Conservation (phyloP, 305 asterid genomes). For the Fraxinus greggii region DNA sequence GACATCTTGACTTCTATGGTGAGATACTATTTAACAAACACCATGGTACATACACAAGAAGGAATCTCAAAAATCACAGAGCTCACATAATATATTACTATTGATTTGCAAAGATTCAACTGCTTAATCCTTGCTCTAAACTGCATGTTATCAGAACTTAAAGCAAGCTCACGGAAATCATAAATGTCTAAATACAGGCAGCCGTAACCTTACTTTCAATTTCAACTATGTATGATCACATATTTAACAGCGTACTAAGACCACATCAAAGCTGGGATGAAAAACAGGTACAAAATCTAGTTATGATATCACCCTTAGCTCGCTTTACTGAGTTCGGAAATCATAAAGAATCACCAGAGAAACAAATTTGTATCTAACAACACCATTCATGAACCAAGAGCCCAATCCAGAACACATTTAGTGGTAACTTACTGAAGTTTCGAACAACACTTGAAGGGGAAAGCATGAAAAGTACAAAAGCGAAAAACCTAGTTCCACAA, state of each 20-base stretch:
- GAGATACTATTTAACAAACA: neutral
- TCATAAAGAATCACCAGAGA: neutral
- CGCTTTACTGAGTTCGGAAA: neutral
- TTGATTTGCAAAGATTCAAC: neutral
- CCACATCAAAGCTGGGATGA: neutral
- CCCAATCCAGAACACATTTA: neutral
- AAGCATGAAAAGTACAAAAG: neutral
- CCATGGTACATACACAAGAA: neutral
- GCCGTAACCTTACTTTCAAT: neutral
- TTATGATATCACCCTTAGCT: neutral
- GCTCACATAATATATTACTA: neutral
- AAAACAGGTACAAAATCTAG: neutral
- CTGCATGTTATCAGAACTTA: neutral
- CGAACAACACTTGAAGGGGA: neutral
- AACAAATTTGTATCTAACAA: neutral
- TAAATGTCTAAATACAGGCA: neutral
- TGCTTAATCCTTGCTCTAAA: slow-evolving; percentile 4
- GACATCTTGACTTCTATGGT: neutral
- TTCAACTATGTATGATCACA: neutral
- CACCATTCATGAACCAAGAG: neutral
- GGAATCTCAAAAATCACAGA: neutral
- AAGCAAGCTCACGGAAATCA: neutral
- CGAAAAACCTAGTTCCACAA: neutral
- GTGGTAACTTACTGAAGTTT: neutral
- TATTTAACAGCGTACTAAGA: neutral